Base-by-base conservation (phyloP, 108 stramenopile genomes). In the Cyclotella baltica region DNA sequence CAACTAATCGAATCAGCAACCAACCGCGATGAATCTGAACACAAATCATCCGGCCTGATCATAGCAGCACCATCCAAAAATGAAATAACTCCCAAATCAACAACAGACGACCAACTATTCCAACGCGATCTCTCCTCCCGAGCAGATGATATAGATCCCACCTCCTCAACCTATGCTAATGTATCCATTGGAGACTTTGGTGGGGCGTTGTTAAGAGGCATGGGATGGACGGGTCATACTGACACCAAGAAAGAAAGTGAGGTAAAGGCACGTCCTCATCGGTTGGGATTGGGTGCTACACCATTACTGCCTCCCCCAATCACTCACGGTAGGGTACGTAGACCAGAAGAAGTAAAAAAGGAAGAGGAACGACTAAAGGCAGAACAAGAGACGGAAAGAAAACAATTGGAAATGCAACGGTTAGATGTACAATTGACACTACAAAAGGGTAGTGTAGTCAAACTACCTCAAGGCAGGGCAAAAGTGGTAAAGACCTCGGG, bases 151-250 rank as follows among this genome's bases (percentile, higher is more conserved):
- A 22, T 61, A 1, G 59, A 61, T 61, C 59, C 89, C 37, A 79
- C 80, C 5, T 88, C 88, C 8, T 73, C 90, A 19, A 85, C 75
- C 0, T 96, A 95, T 72, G 77, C 78, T 30, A 52, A 75, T 28
- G 88, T 95, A 30, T 83, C 92, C 30, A 92, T 96, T 61, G 40
- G 67, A n/a, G 92, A 96, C 52, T 96, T 96, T 83, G 96, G 96
- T 28, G 87, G 90, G 6, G 96, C 96, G 23, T 62, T 96, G 84
- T 68, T 96, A 38, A 85, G 96, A 18, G 96, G 96, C 3, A 96
- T 96, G 96, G 96, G 96, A 20, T 96, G 96, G 96, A 89, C 65
- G 2, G 91, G 90, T 27, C 76, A 67, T 35, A 66, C 72, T 50
- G 63, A 68, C 47, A 57, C 31, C 8, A 58, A 59, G 35, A 53